Evolutionary conservation across 139 green algal genomes (phyloP).

Genomic region (Chara braunii): DNA sequence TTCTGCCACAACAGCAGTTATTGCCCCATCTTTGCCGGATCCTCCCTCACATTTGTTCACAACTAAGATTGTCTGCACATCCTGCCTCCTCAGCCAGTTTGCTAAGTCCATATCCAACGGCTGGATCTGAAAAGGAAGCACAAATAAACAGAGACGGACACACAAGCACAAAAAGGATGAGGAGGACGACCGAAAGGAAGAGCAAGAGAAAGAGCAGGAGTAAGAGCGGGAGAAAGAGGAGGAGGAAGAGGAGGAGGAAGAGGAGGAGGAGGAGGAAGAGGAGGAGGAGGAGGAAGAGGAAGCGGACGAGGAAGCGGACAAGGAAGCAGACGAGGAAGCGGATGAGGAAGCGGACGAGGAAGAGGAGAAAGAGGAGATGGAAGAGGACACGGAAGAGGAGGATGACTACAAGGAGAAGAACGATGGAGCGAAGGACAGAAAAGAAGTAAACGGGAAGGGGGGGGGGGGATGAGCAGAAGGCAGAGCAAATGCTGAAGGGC

Average conservation of each 20-base stretch:
- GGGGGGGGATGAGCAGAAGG: too few relatives aligned
- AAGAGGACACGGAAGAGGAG: not conserved
- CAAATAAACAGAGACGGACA: too few relatives aligned
- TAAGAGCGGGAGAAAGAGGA: conserved; percentile 1
- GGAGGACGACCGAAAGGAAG: too few relatives aligned
- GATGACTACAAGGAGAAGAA: conserved; percentile 1
- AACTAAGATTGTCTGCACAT: conserved; percentile 35
- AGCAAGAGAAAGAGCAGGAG: not conserved
- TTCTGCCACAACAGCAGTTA: conserved; percentile 30
- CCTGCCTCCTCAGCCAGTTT: conserved; percentile 54
- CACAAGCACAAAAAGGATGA: too few relatives aligned
- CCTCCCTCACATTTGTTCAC: conserved; percentile 78
- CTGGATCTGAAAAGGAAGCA: conserved; percentile 15
- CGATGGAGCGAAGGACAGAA: not conserved
- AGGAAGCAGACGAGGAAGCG: too few relatives aligned
- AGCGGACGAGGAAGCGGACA: too few relatives aligned
- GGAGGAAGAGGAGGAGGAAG: conserved; percentile 6
- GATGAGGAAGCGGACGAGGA: too few relatives aligned
- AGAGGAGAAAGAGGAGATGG: too few relatives aligned
- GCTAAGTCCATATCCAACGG: conserved; percentile 59
- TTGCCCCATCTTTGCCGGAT: not conserved
- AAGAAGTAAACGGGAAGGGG: not conserved
- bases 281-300: too few relatives aligned
- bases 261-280: too few relatives aligned
- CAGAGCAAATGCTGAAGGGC: too few relatives aligned